phyloP scores from a whole-genome alignment of 192 early-diverging fungal species.

The Obelidium mucronatum region DNA sequence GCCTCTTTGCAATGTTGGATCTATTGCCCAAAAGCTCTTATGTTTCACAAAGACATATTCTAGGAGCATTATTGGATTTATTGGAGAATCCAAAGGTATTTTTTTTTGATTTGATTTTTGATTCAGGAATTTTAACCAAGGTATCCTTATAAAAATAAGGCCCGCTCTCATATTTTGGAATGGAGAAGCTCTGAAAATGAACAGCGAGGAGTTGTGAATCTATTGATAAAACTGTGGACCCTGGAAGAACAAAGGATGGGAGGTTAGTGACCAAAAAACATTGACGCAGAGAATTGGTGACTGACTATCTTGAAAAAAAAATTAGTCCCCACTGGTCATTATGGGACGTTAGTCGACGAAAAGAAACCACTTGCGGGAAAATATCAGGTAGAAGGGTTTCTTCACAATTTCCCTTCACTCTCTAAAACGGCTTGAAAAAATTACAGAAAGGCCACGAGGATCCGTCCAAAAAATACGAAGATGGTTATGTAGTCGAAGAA shows the following conservation, averaged over 20 bases:
- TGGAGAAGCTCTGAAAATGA: slow-evolving; percentile 35
- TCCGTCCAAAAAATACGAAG: slow-evolving; percentile 17
- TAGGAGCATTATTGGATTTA: slow-evolving; percentile 52
- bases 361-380: slow-evolving; percentile 32
- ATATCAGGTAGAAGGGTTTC: slow-evolving; percentile 21
- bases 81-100: slow-evolving; percentile 56
- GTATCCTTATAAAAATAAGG: slow-evolving; percentile 30
- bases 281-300: neutral
- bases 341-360: slow-evolving; percentile 29
- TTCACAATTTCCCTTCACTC: too few relatives aligned
- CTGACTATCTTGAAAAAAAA: neutral
- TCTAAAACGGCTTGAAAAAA: too few relatives aligned
- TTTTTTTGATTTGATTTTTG: neutral
- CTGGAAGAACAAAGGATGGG: slow-evolving; percentile 46
- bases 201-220: slow-evolving; percentile 36
- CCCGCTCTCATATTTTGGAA: slow-evolving; percentile 38
- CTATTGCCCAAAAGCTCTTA: slow-evolving; percentile 34
- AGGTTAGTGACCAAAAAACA: slow-evolving; percentile 26
- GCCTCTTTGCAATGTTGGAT: slow-evolving; percentile 53
- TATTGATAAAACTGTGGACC: slow-evolving; percentile 52
- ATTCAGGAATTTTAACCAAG: slow-evolving; percentile 1
- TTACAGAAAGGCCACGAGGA: slow-evolving; percentile 3
- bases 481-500: slow-evolving; percentile 41
- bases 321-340: neutral
- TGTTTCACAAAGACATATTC: slow-evolving; percentile 39